Conservation (phyloP, 148 eudicot genomes). For the Selenicereus undatus region DNA sequence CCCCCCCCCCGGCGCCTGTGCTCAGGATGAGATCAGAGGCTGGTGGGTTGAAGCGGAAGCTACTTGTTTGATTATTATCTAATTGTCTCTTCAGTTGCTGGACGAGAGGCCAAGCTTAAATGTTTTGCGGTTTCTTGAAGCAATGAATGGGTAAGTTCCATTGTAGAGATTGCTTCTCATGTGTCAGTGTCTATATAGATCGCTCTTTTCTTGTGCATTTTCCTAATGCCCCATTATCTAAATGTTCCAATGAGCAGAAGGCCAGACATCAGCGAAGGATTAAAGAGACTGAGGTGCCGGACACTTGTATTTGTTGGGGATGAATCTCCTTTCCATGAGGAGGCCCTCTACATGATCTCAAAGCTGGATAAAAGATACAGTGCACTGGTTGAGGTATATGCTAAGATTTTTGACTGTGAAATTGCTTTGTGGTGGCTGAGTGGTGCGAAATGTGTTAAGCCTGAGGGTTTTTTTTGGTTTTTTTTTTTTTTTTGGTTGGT, state of each 20-base stretch:
- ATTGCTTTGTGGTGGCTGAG: background rate
- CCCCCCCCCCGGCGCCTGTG: no score
- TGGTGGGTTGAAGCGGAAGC: background rate
- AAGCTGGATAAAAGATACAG: slow-evolving; percentile 85
- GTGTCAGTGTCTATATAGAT: background rate
- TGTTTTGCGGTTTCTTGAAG: slow-evolving; percentile 80
- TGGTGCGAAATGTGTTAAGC: background rate
- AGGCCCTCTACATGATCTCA: slow-evolving; percentile 82
- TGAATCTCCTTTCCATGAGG: slow-evolving; percentile 83
- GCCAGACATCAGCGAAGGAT: slow-evolving; percentile 77
- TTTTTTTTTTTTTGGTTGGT: no score
- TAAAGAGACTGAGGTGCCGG: slow-evolving; percentile 78
- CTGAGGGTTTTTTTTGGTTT: background rate
- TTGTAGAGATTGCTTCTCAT: slow-evolving; percentile 1
- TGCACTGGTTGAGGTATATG: slow-evolving; percentile 91
- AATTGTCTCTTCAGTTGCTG: slow-evolving; percentile 51
- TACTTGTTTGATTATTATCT: slow-evolving; percentile 3
- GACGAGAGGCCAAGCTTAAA: slow-evolving; percentile 87
- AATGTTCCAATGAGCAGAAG: slow-evolving; percentile 56
- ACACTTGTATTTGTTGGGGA: slow-evolving; percentile 93
- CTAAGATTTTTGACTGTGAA: background rate
- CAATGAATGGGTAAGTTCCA: slow-evolving; percentile 69
- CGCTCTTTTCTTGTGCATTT: background rate
- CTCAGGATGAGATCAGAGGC: background rate
- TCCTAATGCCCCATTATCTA: background rate